Evolutionary conservation across 192 early-diverging fungal species (phyloP).

Genomic region (Obelidium mucronatum): DNA sequence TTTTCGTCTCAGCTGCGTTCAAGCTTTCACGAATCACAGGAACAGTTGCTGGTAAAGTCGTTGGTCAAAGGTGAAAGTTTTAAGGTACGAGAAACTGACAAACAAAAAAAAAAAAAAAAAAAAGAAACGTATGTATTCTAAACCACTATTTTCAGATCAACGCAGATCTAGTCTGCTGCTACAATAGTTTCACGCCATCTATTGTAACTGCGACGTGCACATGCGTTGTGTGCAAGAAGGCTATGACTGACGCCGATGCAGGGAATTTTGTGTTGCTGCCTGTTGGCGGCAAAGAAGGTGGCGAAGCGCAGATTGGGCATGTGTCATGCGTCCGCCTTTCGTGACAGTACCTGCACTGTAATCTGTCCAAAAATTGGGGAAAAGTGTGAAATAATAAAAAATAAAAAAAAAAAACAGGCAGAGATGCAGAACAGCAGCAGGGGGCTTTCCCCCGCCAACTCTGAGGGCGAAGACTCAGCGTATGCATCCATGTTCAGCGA

Average conservation of each 20-base stretch:
- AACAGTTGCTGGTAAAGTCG: conserved; percentile 34
- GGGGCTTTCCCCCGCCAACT: not conserved
- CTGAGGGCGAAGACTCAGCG: conserved; percentile 14
- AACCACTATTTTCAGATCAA: not conserved
- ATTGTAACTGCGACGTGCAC: not conserved
- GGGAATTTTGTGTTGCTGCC: not conserved
- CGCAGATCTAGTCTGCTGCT: not conserved
- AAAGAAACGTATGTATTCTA: not conserved
- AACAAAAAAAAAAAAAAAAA: not conserved
- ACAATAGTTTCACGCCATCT: not conserved
- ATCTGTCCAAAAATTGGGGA: not conserved
- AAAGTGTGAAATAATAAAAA: not conserved
- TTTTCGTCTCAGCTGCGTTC: conserved; percentile 24
- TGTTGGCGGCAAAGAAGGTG: not conserved
- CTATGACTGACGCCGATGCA: not conserved
- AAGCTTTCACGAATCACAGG: conserved; percentile 15
- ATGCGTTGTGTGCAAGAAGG: not conserved
- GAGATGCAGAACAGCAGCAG: not conserved
- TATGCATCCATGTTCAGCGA: conserved; percentile 8
- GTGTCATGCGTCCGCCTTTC: not conserved
- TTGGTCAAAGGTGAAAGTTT: conserved; percentile 41
- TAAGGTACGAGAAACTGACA: not conserved
- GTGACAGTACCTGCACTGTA: not conserved
- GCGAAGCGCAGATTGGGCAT: not conserved
- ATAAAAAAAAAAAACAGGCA: too few relatives aligned